Conservation (phyloP, 345 rosid genomes). For the Raphanus raphanistrum region DNA sequence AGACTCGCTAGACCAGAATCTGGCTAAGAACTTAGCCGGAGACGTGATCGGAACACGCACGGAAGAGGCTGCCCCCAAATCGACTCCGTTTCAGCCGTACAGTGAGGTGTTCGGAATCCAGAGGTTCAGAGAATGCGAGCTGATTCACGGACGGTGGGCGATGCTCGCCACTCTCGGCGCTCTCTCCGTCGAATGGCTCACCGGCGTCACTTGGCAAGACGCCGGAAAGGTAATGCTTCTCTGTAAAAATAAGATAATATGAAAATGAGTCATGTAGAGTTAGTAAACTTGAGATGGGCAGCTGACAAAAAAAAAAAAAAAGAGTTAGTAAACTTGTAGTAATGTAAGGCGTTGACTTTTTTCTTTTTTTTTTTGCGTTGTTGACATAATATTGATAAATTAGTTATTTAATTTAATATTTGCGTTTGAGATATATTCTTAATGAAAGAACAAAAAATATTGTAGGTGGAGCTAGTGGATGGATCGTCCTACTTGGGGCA, state of each 20-base stretch:
- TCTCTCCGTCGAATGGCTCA: constrained; percentile 62
- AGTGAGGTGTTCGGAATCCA: constrained; percentile 75
- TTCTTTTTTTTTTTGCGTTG: no score
- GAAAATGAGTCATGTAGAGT: background rate
- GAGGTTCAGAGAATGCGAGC: constrained; percentile 90
- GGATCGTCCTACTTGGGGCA: constrained; percentile 94
- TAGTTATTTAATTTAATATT: no score
- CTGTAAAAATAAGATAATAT: background rate
- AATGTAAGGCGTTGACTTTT: background rate
- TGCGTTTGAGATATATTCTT: background rate
- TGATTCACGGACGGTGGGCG: constrained; percentile 88
- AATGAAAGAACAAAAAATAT: background rate
- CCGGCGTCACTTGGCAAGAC: constrained; percentile 76
- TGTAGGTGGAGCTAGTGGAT: constrained; percentile 84
- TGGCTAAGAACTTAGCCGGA: constrained; percentile 79
- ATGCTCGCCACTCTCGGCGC: constrained; percentile 89
- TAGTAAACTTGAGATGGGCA: no score
- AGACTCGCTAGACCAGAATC: constrained; percentile 82
- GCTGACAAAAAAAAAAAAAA: no score
- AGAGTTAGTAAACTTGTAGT: background rate
- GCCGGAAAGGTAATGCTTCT: constrained; percentile 57
- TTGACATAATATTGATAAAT: no score
- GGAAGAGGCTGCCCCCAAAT: constrained; percentile 51
- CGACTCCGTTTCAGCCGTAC: constrained; percentile 91
- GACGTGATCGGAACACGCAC: constrained; percentile 59